Evolutionary conservation across 225 moss, liverwort and hornwort genomes (phyloP), one percentile per base, ranked within the genome.

Genomic region (Lunularia cruciata): DNA sequence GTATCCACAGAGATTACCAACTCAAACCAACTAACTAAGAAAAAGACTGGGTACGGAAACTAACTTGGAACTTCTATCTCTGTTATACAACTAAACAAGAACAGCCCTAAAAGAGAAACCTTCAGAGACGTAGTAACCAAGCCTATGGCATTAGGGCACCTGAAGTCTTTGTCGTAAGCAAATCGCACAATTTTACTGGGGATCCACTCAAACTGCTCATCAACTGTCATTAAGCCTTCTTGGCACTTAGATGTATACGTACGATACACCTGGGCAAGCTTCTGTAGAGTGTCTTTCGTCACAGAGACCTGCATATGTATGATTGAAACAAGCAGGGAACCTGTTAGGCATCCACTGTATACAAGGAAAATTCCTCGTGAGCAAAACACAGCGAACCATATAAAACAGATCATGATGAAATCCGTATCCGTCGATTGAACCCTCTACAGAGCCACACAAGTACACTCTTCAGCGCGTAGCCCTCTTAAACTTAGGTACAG

Each of bases 181-280:
- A 84, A 93, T 45, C 93, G 87, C 31, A 73, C 81, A 65, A 93
- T 93, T 65, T 89, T 93, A 72, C 98, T 87, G 27, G 93, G 98
- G 27, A 98, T 91, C 98, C 98, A 93, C 82, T 93, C 98, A 82
- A 85, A 93, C 64, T 89, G 88, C 82, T 88, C 89, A 68, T 98
- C 88, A 18, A 86, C 49, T 67, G 75, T 46, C 39, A 74, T 68
- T 39, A 69, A 73, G 47, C 93, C 89, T 63, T 89, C 86, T 56
- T 60, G 75, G 74, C 85, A 86, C 74, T 86, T 91, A 38, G 57
- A 73, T 27, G 90, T 93, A 71, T 93, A 98, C 2, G 81, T 89
- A 47, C 83, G 84, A 68, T 98, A 98, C 68, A 91, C 80, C 59
- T 89, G 89, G 57, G 86, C 75, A 63, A 87, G 77, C 81, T 88